A percentile compares a stretch with the other conserved stretches of the same genome.
phyloP scores from a whole-genome alignment of 2,329 filamentous ascomycete species.

The Pleurostoma richardsiae region DNA sequence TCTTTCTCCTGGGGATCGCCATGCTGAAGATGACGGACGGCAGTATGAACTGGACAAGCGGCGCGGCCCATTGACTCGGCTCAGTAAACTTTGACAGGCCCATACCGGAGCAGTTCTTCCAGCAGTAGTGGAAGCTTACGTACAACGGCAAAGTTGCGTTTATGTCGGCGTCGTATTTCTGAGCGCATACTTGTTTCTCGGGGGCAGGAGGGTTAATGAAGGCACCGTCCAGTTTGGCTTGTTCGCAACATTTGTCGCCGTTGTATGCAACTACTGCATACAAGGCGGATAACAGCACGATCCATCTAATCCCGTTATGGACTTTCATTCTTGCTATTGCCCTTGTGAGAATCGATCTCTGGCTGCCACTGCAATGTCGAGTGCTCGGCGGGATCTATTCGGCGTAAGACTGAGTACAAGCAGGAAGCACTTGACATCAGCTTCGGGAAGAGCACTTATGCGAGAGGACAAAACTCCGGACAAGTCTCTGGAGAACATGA shows the following conservation, averaged over 20 bases:
- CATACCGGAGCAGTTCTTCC: neutral
- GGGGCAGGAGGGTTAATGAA: neutral
- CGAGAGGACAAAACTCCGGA: no score
- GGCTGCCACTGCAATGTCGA: no score
- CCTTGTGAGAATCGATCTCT: no score
- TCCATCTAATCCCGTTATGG: no score
- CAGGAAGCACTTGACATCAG: no score
- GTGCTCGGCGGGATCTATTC: no score
- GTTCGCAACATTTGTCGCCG: neutral
- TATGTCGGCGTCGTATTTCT: neutral
- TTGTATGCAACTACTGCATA: neutral
- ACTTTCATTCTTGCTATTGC: no score
- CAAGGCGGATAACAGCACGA: neutral
- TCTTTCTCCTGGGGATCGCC: constrained; percentile 15
- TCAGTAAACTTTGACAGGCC: constrained; percentile 4
- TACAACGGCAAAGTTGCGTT: neutral
- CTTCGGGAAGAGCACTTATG: no score
- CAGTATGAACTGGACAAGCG: constrained; percentile 17
- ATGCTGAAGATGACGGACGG: constrained; percentile 20
- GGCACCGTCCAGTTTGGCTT: neutral
- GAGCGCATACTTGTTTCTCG: neutral
- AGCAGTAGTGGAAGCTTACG: neutral
- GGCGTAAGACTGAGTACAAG: no score
- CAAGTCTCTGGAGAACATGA: no score
- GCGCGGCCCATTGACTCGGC: constrained; percentile 17